Conservation (phyloP, 345 rosid species). For the Rhizophora apiculata region DNA sequence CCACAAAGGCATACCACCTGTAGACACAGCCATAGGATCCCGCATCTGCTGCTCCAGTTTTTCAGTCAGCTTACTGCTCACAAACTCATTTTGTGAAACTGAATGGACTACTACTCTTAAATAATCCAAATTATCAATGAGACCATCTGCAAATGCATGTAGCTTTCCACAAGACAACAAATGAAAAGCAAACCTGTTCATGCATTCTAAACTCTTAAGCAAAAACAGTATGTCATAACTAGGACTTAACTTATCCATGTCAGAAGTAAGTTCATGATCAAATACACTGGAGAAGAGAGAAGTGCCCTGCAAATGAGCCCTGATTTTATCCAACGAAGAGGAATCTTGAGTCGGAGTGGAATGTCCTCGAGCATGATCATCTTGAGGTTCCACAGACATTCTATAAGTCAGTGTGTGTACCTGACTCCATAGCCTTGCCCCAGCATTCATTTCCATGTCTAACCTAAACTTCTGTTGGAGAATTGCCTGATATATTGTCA, state of each 20-base stretch:
- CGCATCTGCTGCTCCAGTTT: constrained; percentile 92
- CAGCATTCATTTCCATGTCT: constrained; percentile 43
- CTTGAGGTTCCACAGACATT: constrained; percentile 37
- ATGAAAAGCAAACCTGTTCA: constrained; percentile 65
- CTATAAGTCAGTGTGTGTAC: constrained; percentile 57
- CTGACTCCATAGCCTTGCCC: constrained; percentile 60
- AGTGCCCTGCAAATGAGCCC: constrained; percentile 23
- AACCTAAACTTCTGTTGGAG: constrained; percentile 62
- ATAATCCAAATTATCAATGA: constrained; percentile 55
- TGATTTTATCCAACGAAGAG: constrained; percentile 22
- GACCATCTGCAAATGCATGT: constrained; percentile 62
- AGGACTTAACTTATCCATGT: constrained; percentile 49
- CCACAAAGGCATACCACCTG: constrained; percentile 81
- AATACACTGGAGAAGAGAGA: constrained; percentile 54
- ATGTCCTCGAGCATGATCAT: constrained; percentile 24
- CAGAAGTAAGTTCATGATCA: constrained; percentile 48
- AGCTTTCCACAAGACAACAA: constrained; percentile 60
- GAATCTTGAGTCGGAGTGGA: constrained; percentile 19
- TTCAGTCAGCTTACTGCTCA: constrained; percentile 78
- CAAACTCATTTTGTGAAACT: constrained; percentile 62
- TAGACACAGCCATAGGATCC: constrained; percentile 63
- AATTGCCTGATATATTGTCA: constrained; percentile 75
- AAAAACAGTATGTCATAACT: constrained; percentile 60
- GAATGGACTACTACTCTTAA: constrained; percentile 48
- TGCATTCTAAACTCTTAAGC: constrained; percentile 71